Base-by-base conservation (phyloP, 495 filamentous ascomycete species). In the Cetradonia linearis region DNA sequence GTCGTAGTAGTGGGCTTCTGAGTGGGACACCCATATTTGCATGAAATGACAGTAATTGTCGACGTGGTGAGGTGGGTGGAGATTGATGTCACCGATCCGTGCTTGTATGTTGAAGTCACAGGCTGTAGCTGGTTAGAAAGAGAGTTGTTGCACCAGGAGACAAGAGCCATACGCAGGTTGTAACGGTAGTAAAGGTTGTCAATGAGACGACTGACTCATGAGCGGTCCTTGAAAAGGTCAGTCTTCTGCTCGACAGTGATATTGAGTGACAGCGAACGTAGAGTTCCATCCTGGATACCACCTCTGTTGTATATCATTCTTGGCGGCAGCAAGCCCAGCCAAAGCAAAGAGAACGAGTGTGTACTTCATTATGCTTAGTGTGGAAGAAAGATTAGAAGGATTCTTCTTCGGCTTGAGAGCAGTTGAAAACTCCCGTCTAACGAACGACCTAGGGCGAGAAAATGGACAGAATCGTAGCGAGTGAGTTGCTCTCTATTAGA, bases 401-500 rank as follows among this genome's bases (percentile, higher is more conserved):
- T 11, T 36, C 11, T 46, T 33, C 18, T n/a, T n/a, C 20, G 60
- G 37, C 5, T 18, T 23, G 27, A 54, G 38, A 56, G n/a, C n/a
- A n/a, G 33, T 1, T 42, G 27, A 33, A 50, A 54, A 5, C 30
- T 58, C 42, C 50, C 8, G 20, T 40, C 40, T 25, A 46, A 53
- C 31, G 37, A 34, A 33, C 14, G 37, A 25, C 13, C 49, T 27
- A 34, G 16, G 55, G 37, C 53, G 56, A 58, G 42, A 44, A 50
- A 23, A 13, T 27, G 14, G 53, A 58, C 62, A 62, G 64, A 64
- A 66, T 57, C 64, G 64, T 68, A 68, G 66, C 64, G 66, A 68
- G 64, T 55, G 64, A 68, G 61, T 64, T 56, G n/a, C 64, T 58
- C 50, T 14, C 48, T 55, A 38, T 55, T 14, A 13, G 44, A 34